phyloP scores from a whole-genome alignment of 805 yeast genomes.

The Candida maris region DNA sequence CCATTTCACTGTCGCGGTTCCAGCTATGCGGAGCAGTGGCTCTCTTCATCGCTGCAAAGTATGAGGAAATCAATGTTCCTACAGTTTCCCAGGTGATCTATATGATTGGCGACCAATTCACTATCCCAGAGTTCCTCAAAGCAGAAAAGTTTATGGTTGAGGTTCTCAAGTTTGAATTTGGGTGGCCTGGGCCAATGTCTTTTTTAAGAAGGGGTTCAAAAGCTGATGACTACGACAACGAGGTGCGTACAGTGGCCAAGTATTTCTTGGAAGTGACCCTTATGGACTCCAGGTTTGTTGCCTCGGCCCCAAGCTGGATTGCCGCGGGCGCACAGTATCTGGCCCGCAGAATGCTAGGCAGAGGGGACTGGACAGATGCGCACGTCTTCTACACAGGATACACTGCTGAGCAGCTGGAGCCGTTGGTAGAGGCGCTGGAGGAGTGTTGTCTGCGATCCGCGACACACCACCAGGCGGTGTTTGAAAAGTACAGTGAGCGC shows the following conservation, averaged over 20 bases:
- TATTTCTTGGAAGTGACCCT: slow-evolving; percentile 75
- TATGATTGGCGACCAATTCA: slow-evolving; percentile 78
- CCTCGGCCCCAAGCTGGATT: slow-evolving; percentile 67
- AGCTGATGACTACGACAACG: slow-evolving; percentile 85
- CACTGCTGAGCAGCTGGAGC: slow-evolving; percentile 77
- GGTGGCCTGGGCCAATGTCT: slow-evolving; percentile 88
- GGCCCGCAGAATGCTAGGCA: slow-evolving; percentile 67
- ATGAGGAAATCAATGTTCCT: slow-evolving; percentile 90
- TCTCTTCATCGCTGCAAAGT: slow-evolving; percentile 86
- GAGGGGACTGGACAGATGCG: slow-evolving; percentile 78
- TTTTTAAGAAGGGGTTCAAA: slow-evolving; percentile 83
- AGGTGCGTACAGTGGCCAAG: slow-evolving; percentile 81
- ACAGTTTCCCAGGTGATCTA: slow-evolving; percentile 79
- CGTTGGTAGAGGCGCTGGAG: slow-evolving; percentile 69
- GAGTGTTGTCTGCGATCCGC: slow-evolving; percentile 62
- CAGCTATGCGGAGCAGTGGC: slow-evolving; percentile 94
- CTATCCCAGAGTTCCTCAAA: slow-evolving; percentile 69
- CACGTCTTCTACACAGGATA: slow-evolving; percentile 93
- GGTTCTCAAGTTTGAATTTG: slow-evolving; percentile 67
- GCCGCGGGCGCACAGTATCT: slow-evolving; percentile 85
- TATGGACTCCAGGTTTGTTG: slow-evolving; percentile 70
- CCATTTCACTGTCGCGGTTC: slow-evolving; percentile 76
- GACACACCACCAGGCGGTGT: slow-evolving; percentile 73
- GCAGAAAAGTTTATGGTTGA: slow-evolving; percentile 80
- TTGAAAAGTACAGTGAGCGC: slow-evolving; percentile 83